phyloP scores from a whole-genome alignment of 768 basidiomycete species.

The Boletus barrowsii region DNA sequence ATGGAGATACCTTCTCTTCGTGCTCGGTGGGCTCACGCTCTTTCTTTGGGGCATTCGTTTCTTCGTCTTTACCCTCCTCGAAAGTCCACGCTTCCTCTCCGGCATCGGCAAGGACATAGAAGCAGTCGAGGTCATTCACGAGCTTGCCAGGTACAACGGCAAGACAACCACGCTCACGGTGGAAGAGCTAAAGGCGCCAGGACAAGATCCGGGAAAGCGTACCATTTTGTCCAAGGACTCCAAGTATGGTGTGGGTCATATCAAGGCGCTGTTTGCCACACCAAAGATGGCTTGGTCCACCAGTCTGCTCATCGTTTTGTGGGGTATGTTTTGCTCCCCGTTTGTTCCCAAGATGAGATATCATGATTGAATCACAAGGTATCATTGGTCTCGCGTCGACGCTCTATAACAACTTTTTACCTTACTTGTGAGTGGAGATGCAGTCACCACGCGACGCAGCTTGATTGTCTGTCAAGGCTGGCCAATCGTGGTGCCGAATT shows the following conservation, averaged over 20 bases:
- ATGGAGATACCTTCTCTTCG: constrained; percentile 59
- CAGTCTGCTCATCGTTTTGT: constrained; percentile 47
- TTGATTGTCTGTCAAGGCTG: constrained; percentile 39
- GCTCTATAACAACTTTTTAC: constrained; percentile 55
- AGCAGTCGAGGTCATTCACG: constrained; percentile 46
- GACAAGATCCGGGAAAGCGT: constrained; percentile 14
- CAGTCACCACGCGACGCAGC: background rate
- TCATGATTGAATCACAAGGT: constrained; percentile 35
- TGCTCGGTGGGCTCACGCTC: constrained; percentile 51
- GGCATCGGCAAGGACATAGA: constrained; percentile 52
- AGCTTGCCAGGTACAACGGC: constrained; percentile 51
- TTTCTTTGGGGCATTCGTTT: constrained; percentile 52
- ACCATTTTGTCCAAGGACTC: constrained; percentile 40
- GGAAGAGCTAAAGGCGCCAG: constrained; percentile 41
- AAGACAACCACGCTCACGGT: constrained; percentile 40
- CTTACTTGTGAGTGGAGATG: constrained; percentile 42
- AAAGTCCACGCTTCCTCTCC: constrained; percentile 58
- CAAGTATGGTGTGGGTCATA: constrained; percentile 39
- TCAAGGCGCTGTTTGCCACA: constrained; percentile 62
- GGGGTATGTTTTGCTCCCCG: constrained; percentile 36
- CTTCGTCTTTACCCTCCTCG: constrained; percentile 50
- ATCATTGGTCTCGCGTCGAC: constrained; percentile 75
- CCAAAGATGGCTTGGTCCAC: constrained; percentile 65
- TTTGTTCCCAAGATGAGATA: background rate
- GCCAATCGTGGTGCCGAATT: constrained; percentile 62